A percentile compares a stretch with the other conserved stretches of the same genome.
Conservation (phyloP, 2,329 filamentous ascomycete genomes). For the Alternaria sp. region DNA sequence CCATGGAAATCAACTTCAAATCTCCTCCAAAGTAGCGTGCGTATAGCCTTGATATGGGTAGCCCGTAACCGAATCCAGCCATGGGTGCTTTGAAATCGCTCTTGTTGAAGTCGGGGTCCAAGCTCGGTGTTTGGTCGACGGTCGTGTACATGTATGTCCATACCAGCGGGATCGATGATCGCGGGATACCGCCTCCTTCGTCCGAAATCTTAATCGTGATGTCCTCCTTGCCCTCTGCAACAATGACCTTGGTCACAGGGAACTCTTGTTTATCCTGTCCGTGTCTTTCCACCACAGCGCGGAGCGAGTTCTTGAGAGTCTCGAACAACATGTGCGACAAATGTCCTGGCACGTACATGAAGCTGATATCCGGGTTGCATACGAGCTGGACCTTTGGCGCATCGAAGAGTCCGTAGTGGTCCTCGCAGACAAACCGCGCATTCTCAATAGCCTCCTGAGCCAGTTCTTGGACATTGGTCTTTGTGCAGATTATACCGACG, state of each 20-base stretch:
- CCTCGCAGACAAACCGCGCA: constrained; percentile 97
- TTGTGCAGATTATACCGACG: constrained; percentile 98
- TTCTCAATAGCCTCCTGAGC: constrained; percentile 98
- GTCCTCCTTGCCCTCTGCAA: constrained; percentile 96
- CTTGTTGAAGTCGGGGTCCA: constrained; percentile 98
- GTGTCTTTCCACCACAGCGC: constrained; percentile 94
- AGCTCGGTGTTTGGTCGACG: constrained; percentile 89
- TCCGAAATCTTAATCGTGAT: constrained; percentile 99
- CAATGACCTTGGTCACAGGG: constrained; percentile 94
- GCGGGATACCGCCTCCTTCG: constrained; percentile 93
- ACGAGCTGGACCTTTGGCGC: constrained; percentile 96
- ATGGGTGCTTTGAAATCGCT: constrained; percentile 99
- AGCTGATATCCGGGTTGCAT: constrained; percentile 91
- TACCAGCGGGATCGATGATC: constrained; percentile 92
- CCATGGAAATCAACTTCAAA: constrained; percentile 98
- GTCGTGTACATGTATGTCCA: constrained; percentile 99
- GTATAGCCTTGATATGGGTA: constrained; percentile 93
- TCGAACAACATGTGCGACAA: constrained; percentile 99
- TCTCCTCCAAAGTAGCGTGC: constrained; percentile 97
- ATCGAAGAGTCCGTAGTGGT: constrained; percentile 97
- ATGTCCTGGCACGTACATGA: constrained; percentile 99
- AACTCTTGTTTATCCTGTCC: constrained; percentile 96
- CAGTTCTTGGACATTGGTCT: constrained; percentile 93
- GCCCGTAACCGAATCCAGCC: constrained; percentile 97
- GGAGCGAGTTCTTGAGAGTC: constrained; percentile 96